Evolutionary conservation across 106 monocot genomes (phyloP).

Genomic region (Apostasia ramifera): DNA sequence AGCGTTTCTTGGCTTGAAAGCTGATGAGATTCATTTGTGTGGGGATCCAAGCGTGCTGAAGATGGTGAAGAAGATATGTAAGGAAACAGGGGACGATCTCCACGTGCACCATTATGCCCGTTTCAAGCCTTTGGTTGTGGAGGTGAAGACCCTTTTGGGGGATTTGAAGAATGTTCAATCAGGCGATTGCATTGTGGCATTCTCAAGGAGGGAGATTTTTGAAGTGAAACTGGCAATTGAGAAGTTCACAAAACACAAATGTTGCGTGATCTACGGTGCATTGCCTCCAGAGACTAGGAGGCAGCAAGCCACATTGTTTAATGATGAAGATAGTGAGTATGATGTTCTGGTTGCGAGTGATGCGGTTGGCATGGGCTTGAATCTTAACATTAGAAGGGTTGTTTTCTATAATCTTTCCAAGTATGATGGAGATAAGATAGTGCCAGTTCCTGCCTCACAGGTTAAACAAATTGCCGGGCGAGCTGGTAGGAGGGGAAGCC

Average conservation of each 20-base stretch:
- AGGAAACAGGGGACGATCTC: slow-evolving; percentile 80
- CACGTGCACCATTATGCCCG: slow-evolving; percentile 57
- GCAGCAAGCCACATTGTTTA: slow-evolving; percentile 85
- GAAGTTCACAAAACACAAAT: slow-evolving; percentile 78
- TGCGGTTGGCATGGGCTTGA: slow-evolving; percentile 97
- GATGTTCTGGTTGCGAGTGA: slow-evolving; percentile 95
- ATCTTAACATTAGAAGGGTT: slow-evolving; percentile 90
- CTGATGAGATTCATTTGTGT: slow-evolving; percentile 95
- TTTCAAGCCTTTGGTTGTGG: slow-evolving; percentile 94
- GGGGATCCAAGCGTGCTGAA: slow-evolving; percentile 89
- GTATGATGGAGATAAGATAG: slow-evolving; percentile 82
- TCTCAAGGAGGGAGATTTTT: slow-evolving; percentile 92
- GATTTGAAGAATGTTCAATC: slow-evolving; percentile 73
- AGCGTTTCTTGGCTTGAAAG: slow-evolving; percentile 85
- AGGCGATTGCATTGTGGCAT: slow-evolving; percentile 92
- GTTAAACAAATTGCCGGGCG: slow-evolving; percentile 98
- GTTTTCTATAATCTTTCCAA: slow-evolving; percentile 80
- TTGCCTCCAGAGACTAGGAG: slow-evolving; percentile 89
- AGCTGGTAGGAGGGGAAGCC: slow-evolving; percentile 83
- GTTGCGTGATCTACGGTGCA: slow-evolving; percentile 98
- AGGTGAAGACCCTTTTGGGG: slow-evolving; percentile 75
- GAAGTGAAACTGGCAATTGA: slow-evolving; percentile 94
- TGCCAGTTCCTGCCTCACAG: slow-evolving; percentile 68
- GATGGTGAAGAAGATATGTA: slow-evolving; percentile 65
- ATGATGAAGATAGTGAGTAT: slow-evolving; percentile 77